Evolutionary conservation across 73 alveolate species (phyloP).

Genomic region (Blepharisma stoltei): DNA sequence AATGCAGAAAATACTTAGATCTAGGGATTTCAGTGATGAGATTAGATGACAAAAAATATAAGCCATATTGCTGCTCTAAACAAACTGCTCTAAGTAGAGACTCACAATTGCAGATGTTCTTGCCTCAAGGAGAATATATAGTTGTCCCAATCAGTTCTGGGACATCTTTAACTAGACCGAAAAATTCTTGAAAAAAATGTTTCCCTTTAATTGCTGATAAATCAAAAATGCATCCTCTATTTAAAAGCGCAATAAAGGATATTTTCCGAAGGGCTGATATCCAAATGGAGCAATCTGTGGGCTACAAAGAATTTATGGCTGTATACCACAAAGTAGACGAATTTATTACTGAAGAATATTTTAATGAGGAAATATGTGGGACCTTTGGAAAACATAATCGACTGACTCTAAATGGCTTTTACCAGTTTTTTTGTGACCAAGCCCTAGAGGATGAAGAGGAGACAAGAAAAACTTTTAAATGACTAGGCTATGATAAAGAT

Average conservation of each 20-base stretch:
- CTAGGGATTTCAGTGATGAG: slow-evolving; percentile 54
- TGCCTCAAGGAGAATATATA: background rate
- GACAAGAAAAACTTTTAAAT: background rate
- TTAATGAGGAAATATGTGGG: too few species aligned
- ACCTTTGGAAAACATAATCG: too few species aligned
- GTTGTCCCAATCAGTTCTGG: slow-evolving; percentile 11
- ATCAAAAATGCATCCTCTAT: background rate
- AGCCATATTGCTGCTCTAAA: slow-evolving; percentile 29
- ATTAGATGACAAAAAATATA: slow-evolving; percentile 37
- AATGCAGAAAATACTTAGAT: slow-evolving; percentile 61
- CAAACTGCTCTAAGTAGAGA: background rate
- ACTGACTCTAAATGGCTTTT: too few species aligned
- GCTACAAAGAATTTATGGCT: background rate
- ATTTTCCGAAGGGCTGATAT: background rate
- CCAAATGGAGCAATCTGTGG: background rate
- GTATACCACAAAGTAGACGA: too few species aligned
- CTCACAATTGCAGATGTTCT: background rate
- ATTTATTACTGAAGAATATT: too few species aligned
- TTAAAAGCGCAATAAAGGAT: background rate
- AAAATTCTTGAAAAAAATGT: slow-evolving; percentile 10
- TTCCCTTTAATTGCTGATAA: background rate
- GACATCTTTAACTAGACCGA: background rate
- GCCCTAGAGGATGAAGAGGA: too few species aligned
- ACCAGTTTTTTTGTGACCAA: too few species aligned
- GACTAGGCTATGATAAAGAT: slow-evolving; percentile 58